These are phyloP conservation scores for Auxenochlorella pyrenoidosa DNA, from an alignment of 139 green algal genomes.

Conservation along the genomic window DNA sequence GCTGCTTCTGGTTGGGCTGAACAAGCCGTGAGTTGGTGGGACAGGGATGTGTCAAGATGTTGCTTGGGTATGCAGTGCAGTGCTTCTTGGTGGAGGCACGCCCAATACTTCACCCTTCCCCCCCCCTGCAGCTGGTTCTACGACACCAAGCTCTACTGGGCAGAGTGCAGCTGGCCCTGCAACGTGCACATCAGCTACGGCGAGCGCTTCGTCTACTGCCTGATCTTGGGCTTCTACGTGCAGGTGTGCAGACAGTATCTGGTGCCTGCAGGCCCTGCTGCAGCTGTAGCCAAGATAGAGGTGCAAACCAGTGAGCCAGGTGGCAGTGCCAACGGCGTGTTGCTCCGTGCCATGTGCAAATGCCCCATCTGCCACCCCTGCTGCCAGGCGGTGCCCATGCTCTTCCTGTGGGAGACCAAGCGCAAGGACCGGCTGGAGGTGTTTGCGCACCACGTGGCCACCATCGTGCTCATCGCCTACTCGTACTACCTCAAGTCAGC, in stretches of 20 bases:
- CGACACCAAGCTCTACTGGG: constrained; percentile 66
- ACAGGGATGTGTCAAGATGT: neutral
- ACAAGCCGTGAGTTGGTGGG: constrained; percentile 39
- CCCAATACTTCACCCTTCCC: neutral
- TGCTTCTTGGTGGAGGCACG: too few species aligned
- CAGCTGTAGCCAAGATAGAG: too few species aligned
- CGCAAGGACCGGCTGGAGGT: constrained; percentile 86
- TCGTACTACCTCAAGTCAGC: constrained; percentile 63
- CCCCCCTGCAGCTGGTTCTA: constrained; percentile 54
- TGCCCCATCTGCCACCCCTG: neutral
- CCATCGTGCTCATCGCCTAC: constrained; percentile 78
- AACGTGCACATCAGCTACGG: constrained; percentile 47
- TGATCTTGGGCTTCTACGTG: constrained; percentile 86
- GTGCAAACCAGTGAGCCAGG: too few species aligned
- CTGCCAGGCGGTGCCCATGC: constrained; percentile 54
- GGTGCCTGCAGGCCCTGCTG: too few species aligned
- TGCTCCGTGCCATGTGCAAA: too few species aligned
- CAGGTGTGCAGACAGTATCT: constrained; percentile 32
- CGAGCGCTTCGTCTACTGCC: constrained; percentile 79
- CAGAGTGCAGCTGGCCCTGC: constrained; percentile 71
- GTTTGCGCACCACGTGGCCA: constrained; percentile 87
- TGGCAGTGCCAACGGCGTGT: too few species aligned
- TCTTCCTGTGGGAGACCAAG: constrained; percentile 74
- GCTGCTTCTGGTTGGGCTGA: constrained; percentile 33
- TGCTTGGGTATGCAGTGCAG: too few species aligned